Evolutionary conservation across 805 yeast species (phyloP), one percentile per base, ranked within the genome.

Genomic region (Ascoidea rubescens): DNA sequence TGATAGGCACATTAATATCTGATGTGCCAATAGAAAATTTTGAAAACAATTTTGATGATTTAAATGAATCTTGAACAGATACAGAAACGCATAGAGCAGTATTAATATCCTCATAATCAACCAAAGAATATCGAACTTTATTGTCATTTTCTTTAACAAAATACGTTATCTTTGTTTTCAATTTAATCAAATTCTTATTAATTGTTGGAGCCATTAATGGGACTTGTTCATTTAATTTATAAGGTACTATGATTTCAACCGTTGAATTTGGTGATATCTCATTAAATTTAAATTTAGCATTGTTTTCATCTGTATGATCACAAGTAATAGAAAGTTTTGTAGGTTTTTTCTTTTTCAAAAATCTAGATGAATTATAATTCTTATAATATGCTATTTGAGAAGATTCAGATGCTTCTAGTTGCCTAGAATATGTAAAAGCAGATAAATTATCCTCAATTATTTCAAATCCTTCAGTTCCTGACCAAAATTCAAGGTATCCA

Each of bases 51-150:
- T 71, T 66, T 16, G 74, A 63, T 2, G 75, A 63, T 56, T 79
- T 77, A 68, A 85, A 86, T 8, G 82, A 79, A 62, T 87, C 96
- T 59, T 85, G 91, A 2, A 86, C 95, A 2, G 87, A 80, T 0
- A 86, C 93, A 0, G 88, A 82, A 5, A 86, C 67, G 5, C 77
- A 71, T 45, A 87, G 67, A 0, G 77, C 65, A 5, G 80, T 75
- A 54, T 83, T 82, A 5, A 84, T 54, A 1, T 59, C 58, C 33
- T 60, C 58, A 31, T 52, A 59, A 0, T 52, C 46, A 31, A 48
- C 32, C 12, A 55, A 32, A 30, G 54, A 50, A 45, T 48, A 49
- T 21, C 28, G 28, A 21, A 21, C 28, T 21, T 21, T 21, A 21
- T 21, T 21, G 59, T 60, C 56, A 49, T 62, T 17, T 50, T 53